Percentiles rank a stretch among this genome's conserved stretches.
Conservation (phyloP, 257 asterid genomes). For the Ocimum tenuiflorum region DNA sequence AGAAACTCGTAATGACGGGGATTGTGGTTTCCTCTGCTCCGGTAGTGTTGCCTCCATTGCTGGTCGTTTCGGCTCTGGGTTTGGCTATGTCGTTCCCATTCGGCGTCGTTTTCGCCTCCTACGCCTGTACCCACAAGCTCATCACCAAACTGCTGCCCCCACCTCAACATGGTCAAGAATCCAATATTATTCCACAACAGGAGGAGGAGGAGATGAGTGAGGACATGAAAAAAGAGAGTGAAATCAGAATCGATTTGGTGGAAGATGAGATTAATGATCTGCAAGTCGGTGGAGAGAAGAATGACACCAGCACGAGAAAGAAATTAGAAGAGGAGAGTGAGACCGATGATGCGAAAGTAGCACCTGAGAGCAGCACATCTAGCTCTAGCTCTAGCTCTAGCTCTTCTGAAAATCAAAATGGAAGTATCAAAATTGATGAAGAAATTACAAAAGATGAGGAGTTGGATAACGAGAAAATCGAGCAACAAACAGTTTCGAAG, state of each 20-base stretch:
- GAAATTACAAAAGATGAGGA: background rate
- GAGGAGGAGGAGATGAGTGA: background rate
- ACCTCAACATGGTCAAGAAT: constrained; percentile 13
- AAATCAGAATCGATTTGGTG: constrained; percentile 24
- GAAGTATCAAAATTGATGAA: background rate
- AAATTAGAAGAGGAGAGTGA: background rate
- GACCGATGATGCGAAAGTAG: background rate
- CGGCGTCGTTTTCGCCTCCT: constrained; percentile 56
- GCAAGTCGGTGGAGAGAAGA: background rate
- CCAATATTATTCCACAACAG: constrained; percentile 6
- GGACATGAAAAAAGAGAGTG: constrained; percentile 10
- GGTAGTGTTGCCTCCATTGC: constrained; percentile 55
- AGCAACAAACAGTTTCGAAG: background rate
- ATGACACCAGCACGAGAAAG: background rate
- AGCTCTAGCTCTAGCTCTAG: background rate
- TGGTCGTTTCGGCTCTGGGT: constrained; percentile 53
- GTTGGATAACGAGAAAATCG: background rate
- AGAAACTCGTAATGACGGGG: constrained; percentile 48
- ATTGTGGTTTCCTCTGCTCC: constrained; percentile 61
- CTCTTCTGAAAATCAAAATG: background rate
- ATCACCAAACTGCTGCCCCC: constrained; percentile 54
- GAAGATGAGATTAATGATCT: background rate
- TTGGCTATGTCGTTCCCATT: constrained; percentile 47
- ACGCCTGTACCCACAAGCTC: constrained; percentile 55
- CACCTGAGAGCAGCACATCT: background rate